A percentile compares a stretch with the other conserved stretches of the same genome.
Conservation (phyloP, 371 early-diverging fungal genomes). For the Dichotomocladium elegans region DNA sequence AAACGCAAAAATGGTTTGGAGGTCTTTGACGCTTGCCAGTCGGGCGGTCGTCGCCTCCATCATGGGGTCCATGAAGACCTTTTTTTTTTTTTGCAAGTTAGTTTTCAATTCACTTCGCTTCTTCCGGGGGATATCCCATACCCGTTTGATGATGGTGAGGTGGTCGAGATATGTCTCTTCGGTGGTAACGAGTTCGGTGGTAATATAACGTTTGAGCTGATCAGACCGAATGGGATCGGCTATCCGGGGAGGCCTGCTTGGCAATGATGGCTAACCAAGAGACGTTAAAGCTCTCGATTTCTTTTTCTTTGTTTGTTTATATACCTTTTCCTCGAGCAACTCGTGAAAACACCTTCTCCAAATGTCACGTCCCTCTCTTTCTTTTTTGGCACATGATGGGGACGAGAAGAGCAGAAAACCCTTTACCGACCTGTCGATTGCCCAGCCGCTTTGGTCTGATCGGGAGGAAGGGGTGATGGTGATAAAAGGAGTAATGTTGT, state of each 20-base stretch:
- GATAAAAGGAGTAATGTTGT: too few relatives aligned
- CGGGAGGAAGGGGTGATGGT: too few relatives aligned
- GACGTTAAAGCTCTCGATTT: neutral
- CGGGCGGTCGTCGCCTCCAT: slow-evolving; percentile 30
- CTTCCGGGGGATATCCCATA: too few relatives aligned
- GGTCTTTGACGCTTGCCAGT: slow-evolving; percentile 31
- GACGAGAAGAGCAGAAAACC: too few relatives aligned
- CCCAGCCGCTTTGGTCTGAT: too few relatives aligned
- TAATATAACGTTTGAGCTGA: slow-evolving; percentile 37
- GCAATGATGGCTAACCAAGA: slow-evolving; percentile 11
- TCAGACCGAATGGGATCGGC: too few relatives aligned
- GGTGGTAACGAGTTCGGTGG: slow-evolving; percentile 40
- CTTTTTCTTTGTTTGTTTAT: neutral
- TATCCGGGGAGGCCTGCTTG: slow-evolving; percentile 29
- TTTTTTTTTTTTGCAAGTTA: too few relatives aligned
- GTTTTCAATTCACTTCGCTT: too few relatives aligned
- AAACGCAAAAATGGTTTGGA: slow-evolving; percentile 40
- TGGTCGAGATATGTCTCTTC: slow-evolving; percentile 46
- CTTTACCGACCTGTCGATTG: too few relatives aligned
- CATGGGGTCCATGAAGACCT: slow-evolving; percentile 51
- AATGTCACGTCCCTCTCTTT: slow-evolving; percentile 12
- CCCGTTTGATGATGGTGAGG: slow-evolving; percentile 40
- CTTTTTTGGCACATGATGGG: slow-evolving; percentile 9
- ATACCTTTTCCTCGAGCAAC: slow-evolving; percentile 6
- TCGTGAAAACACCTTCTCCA: slow-evolving; percentile 12